Evolutionary conservation across 208 protist genomes (phyloP).

Genomic region (Angomonas ambiguus): DNA sequence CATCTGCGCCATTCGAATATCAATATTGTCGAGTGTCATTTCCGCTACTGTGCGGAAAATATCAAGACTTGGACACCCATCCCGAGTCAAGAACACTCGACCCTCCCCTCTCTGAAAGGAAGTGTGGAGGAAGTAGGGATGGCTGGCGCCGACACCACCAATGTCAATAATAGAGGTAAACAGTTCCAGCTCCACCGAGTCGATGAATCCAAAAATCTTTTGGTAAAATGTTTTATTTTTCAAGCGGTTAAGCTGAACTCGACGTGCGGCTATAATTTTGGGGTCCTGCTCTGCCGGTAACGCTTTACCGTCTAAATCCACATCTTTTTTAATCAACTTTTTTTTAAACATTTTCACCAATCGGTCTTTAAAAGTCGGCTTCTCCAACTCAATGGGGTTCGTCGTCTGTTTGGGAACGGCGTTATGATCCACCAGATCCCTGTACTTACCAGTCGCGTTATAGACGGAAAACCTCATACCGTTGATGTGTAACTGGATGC

Average conservation of each 20-base stretch:
- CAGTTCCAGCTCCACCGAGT: conserved; percentile 69
- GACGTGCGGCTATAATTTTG: conserved; percentile 21
- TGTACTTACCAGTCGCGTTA: conserved; percentile 83
- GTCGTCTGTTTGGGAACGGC: neutral
- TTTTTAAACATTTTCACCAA: conserved; percentile 16
- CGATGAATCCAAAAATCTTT: conserved; percentile 74
- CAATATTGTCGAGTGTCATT: conserved; percentile 64
- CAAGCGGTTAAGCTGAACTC: conserved; percentile 42
- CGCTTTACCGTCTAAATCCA: conserved; percentile 18
- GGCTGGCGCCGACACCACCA: conserved; percentile 42
- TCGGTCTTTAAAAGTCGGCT: conserved; percentile 2
- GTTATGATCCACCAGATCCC: conserved; percentile 24
- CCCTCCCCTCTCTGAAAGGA: conserved; percentile 68
- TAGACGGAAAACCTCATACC: conserved; percentile 73
- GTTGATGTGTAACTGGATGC: conserved; percentile 77
- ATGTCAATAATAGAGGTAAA: conserved; percentile 68
- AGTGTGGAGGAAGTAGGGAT: conserved; percentile 80
- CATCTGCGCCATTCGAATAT: conserved; percentile 67
- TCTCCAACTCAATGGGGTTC: neutral
- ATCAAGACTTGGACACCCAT: conserved; percentile 56
- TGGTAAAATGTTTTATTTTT: conserved; percentile 39
- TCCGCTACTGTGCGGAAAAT: conserved; percentile 72
- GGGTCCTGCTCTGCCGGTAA: conserved; percentile 18
- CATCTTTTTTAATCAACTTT: conserved; percentile 11
- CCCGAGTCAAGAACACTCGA: conserved; percentile 49